phyloP scores from a whole-genome alignment of 345 rosid genomes.

The Diplotaxis tenuifolia region DNA sequence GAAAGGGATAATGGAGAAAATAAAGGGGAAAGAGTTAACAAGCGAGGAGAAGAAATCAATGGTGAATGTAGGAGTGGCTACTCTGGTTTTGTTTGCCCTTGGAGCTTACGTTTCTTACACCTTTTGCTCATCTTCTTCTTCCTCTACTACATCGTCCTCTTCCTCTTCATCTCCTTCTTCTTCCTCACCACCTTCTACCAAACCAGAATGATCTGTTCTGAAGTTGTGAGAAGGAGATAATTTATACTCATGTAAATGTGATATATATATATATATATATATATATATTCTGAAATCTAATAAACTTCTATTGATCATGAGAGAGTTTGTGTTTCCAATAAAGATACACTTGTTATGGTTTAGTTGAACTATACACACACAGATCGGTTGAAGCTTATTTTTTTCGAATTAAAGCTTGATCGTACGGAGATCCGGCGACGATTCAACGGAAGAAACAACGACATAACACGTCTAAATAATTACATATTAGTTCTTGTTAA shows the following conservation, averaged over 20 bases:
- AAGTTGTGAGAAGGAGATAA: not conserved
- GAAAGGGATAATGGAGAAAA: conserved; percentile 36
- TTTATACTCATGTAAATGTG: conserved; percentile 7
- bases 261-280: no score
- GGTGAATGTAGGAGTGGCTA: conserved; percentile 59
- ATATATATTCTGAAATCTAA: conserved; percentile 26
- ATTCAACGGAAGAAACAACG: no score
- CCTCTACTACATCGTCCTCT: conserved; percentile 3
- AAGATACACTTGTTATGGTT: not conserved
- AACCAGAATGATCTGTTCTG: conserved; percentile 26
- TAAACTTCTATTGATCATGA: conserved; percentile 6
- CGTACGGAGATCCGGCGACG: no score
- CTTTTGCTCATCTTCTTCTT: conserved; percentile 34
- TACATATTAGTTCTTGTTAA: no score
- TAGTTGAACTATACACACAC: not conserved
- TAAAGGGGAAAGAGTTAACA: conserved; percentile 33
- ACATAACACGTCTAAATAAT: no score
- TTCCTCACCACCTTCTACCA: conserved; percentile 29
- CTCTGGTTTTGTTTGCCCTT: conserved; percentile 50
- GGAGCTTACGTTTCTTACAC: conserved; percentile 53
- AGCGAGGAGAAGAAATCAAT: conserved; percentile 51
- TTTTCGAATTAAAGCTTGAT: no score
- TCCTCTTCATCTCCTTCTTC: conserved; percentile 21
- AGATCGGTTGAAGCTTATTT: no score
- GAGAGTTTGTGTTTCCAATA: not conserved